phyloP scores from a whole-genome alignment of 2,329 filamentous ascomycete species.

The Alternaria arborescens region DNA sequence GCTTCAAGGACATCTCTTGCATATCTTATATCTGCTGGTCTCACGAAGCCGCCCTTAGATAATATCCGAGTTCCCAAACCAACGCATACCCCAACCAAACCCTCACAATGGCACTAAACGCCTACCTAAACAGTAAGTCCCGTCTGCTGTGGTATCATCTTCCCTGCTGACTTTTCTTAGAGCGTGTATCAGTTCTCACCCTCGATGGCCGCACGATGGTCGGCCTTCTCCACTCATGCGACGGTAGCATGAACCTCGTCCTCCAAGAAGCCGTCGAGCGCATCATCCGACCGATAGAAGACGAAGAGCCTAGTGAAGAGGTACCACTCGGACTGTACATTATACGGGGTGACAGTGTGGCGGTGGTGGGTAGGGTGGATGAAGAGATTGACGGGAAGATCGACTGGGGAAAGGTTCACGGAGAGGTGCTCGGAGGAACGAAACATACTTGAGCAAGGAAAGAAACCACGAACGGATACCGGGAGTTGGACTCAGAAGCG shows the following conservation, averaged over 20 bases:
- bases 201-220: slow-evolving; percentile 82
- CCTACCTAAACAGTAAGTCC: slow-evolving; percentile 54
- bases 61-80: background rate
- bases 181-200: slow-evolving; percentile 91
- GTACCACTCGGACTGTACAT: slow-evolving; percentile 89
- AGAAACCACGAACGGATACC: background rate
- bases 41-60: background rate
- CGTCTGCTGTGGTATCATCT: background rate
- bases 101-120: slow-evolving; percentile 52
- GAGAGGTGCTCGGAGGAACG: slow-evolving; percentile 81
- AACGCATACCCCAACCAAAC: background rate
- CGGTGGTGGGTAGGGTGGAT: slow-evolving; percentile 87
- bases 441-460: slow-evolving; percentile 66
- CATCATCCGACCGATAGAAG: slow-evolving; percentile 85
- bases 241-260: slow-evolving; percentile 93
- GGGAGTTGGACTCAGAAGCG: background rate
- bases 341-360: slow-evolving; percentile 93
- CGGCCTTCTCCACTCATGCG: slow-evolving; percentile 83
- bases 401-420: slow-evolving; percentile 90
- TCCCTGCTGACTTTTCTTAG: slow-evolving; percentile 57
- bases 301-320: slow-evolving; percentile 80
- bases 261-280: slow-evolving; percentile 85
- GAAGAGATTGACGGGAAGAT: slow-evolving; percentile 89
- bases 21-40: too few species aligned
- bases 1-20: rapidly evolving